Evolutionary conservation across 2,329 filamentous ascomycete genomes (phyloP).

Genomic region (Fusarium pilosicola): DNA sequence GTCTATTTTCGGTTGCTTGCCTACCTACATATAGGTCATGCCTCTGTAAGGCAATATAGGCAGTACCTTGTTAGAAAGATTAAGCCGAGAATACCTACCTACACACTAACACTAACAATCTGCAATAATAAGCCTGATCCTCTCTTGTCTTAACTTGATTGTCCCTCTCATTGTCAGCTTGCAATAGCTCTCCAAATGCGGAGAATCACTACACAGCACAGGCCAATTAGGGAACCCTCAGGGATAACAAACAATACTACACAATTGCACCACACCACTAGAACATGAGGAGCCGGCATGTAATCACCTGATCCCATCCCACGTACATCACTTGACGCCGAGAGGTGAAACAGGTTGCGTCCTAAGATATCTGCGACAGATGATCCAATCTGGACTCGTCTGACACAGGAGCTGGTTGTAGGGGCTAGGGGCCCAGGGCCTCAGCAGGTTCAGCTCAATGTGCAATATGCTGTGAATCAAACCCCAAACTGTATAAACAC

Average conservation of each 20-base stretch:
- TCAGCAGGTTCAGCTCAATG: background rate
- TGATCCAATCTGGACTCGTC: slow-evolving; percentile 18
- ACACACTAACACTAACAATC: background rate
- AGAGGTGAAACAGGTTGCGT: slow-evolving; percentile 35
- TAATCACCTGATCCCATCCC: slow-evolving; percentile 35
- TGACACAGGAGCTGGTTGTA: slow-evolving; percentile 3
- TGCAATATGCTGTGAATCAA: slow-evolving; percentile 6
- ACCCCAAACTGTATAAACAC: background rate
- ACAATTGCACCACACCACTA: slow-evolving; percentile 17
- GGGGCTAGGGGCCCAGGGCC: too few relatives aligned
- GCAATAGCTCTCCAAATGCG: slow-evolving; percentile 19
- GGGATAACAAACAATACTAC: slow-evolving; percentile 11
- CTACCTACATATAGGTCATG: background rate
- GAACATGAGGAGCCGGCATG: slow-evolving; percentile 6
- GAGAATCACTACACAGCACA: slow-evolving; percentile 16
- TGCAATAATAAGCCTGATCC: background rate
- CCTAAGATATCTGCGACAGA: slow-evolving; percentile 22
- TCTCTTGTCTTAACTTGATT: background rate
- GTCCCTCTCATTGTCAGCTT: slow-evolving; percentile 8
- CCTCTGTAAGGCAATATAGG: background rate
- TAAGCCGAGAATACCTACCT: background rate
- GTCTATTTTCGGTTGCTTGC: background rate
- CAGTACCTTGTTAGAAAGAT: background rate
- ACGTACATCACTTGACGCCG: slow-evolving; percentile 32
- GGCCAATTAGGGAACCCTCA: slow-evolving; percentile 20